A percentile compares a stretch with the other conserved stretches of the same genome.
These are phyloP conservation scores for Xerocomus tenax DNA, from an alignment of 1,284 basidiomycete species.

Conservation along the genomic window DNA sequence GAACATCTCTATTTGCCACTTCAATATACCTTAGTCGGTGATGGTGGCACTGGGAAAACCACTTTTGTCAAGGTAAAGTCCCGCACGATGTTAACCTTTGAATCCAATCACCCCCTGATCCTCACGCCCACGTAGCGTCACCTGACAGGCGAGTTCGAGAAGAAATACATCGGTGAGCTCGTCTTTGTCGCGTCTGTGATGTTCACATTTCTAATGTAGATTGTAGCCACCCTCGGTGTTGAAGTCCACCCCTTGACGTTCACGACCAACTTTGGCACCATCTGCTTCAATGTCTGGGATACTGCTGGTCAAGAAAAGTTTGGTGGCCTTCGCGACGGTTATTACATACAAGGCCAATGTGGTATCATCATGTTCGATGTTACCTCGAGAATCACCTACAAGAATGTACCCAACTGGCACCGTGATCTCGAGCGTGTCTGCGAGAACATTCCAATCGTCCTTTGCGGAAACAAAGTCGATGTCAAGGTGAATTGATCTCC, in stretches of 20 bases:
- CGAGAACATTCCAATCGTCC: conserved; percentile 98
- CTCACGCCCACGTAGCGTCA: conserved; percentile 62
- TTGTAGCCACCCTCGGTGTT: conserved; percentile 92
- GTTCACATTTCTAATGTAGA: conserved; percentile 13
- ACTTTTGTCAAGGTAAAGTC: conserved; percentile 87
- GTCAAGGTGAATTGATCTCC: conserved; percentile 71
- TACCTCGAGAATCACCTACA: conserved; percentile 99
- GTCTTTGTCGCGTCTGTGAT: conserved; percentile 9
- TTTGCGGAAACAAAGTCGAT: conserved; percentile 99
- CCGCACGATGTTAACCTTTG: conserved; percentile 17
- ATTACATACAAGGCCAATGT: conserved; percentile 98
- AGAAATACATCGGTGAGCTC: conserved; percentile 94
- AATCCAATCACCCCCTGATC: conserved; percentile 54
- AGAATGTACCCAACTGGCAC: conserved; percentile 99
- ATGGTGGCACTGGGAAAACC: conserved; percentile 97
- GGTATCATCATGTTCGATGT: conserved; percentile 99
- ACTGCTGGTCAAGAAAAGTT: conserved; percentile 99
- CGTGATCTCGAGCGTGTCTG: conserved; percentile 98
- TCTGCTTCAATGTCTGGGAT: conserved; percentile 99
- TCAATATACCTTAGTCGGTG: conserved; percentile 63
- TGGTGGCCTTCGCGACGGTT: conserved; percentile 93
- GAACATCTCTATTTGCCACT: conserved; percentile 11
- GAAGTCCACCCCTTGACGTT: conserved; percentile 96
- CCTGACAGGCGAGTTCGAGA: conserved; percentile 99
- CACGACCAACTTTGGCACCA: conserved; percentile 96